Percentiles rank a stretch among this genome's conserved stretches.
These are phyloP conservation scores for Rutidosis leptorrhynchoides DNA, from an alignment of 129 eudicot species.

Conservation along the genomic window DNA sequence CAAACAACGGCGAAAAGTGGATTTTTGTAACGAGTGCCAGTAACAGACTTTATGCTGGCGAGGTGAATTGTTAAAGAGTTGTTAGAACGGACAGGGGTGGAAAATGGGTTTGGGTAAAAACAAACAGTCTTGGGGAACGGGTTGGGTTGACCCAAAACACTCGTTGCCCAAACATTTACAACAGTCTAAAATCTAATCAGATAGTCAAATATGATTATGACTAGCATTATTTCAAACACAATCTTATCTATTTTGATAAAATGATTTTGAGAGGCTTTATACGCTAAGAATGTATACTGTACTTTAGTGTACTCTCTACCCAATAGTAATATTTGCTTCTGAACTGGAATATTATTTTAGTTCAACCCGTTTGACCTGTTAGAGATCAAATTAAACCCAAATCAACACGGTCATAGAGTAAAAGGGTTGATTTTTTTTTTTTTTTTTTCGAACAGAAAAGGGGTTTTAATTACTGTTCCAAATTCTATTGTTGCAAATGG, in stretches of 20 bases:
- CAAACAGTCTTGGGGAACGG: not conserved
- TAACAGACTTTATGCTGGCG: constrained; percentile 65
- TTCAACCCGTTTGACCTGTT: not conserved
- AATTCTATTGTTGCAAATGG: not conserved
- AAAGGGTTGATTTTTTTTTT: not conserved
- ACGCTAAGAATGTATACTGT: not conserved
- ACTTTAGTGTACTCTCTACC: not conserved
- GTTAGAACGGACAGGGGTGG: not conserved
- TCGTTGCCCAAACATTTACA: not conserved
- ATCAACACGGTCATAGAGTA: too few relatives aligned
- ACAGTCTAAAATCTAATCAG: not conserved
- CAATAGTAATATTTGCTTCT: not conserved
- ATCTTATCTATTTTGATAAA: not conserved
- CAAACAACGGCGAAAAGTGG: constrained; percentile 65
- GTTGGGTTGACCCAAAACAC: not conserved
- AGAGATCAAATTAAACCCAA: not conserved
- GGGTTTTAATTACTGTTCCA: not conserved
- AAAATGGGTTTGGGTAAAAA: too few relatives aligned
- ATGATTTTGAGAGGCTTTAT: not conserved
- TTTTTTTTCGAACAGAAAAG: too few relatives aligned
- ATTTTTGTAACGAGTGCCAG: constrained; percentile 86
- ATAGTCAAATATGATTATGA: not conserved
- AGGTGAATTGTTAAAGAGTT: constrained; percentile 40
- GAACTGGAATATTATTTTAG: not conserved
- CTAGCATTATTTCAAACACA: not conserved